Percentiles rank a stretch among this genome's conserved stretches.
Evolutionary conservation across 306 rosid species (phyloP).

Genomic region (Gastrolobium villosum): DNA sequence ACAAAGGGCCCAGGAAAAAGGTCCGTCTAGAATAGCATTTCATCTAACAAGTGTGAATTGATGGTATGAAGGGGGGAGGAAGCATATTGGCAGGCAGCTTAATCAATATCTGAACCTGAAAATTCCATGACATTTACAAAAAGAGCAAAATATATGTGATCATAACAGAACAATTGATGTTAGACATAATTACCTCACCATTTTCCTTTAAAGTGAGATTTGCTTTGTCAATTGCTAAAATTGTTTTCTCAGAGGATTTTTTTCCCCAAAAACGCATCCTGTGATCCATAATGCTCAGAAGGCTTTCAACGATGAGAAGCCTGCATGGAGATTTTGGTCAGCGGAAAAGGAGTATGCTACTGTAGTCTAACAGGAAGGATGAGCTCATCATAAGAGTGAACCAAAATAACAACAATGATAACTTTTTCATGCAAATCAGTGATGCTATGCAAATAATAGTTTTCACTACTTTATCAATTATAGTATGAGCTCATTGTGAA

Average conservation of each 20-base stretch:
- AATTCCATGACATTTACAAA: neutral
- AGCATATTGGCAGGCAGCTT: neutral
- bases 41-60: neutral
- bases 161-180: conserved; percentile 30
- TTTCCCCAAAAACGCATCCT: conserved; percentile 85
- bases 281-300: conserved; percentile 67
- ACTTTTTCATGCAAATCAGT: neutral
- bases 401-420: conserved; percentile 11
- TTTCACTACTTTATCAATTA: neutral
- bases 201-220: conserved; percentile 58
- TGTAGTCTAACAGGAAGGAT: neutral
- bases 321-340: conserved; percentile 46
- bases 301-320: conserved; percentile 28
- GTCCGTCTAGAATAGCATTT: neutral
- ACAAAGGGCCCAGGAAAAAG: conserved; percentile 2
- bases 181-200: conserved; percentile 64
- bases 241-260: conserved; percentile 69
- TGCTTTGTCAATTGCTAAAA: conserved; percentile 57
- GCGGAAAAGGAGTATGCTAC: conserved; percentile 30
- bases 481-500: conserved; percentile 14
- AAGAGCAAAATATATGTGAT: neutral
- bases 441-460: neutral
- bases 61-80: neutral
- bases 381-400: neutral
- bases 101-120: conserved; percentile 9